These are phyloP conservation scores for Wallacemonas sp. DNA, from an alignment of 208 protist genomes.

Conservation along the genomic window DNA sequence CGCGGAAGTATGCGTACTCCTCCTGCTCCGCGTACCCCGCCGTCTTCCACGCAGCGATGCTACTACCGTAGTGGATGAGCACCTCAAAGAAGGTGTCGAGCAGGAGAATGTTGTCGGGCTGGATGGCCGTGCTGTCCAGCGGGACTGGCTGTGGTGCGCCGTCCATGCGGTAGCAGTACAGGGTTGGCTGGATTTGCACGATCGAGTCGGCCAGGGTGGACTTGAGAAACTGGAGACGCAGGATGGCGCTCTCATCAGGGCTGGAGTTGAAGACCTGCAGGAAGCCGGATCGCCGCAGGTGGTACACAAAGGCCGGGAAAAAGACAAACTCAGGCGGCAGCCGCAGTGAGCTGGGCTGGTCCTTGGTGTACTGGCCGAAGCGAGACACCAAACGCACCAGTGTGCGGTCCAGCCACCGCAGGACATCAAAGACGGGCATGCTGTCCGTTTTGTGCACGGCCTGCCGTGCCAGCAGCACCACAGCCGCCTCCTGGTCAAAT, in stretches of 20 bases:
- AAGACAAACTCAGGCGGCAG: slow-evolving; percentile 93
- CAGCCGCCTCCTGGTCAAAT: slow-evolving; percentile 98
- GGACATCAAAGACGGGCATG: slow-evolving; percentile 96
- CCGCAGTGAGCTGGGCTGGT: slow-evolving; percentile 90
- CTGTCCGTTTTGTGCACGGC: slow-evolving; percentile 96
- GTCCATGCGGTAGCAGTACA: slow-evolving; percentile 96
- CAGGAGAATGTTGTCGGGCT: slow-evolving; percentile 95
- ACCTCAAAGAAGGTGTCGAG: slow-evolving; percentile 99
- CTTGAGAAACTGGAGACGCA: slow-evolving; percentile 95
- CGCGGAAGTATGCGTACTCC: slow-evolving; percentile 94
- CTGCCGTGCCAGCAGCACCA: slow-evolving; percentile 97
- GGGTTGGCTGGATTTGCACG: slow-evolving; percentile 98
- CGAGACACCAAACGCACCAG: slow-evolving; percentile 97
- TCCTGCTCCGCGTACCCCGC: slow-evolving; percentile 93
- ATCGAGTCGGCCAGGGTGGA: slow-evolving; percentile 94
- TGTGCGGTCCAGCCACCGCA: slow-evolving; percentile 98
- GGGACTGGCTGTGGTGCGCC: slow-evolving; percentile 87
- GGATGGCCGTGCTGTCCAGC: slow-evolving; percentile 90
- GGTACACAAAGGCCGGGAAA: slow-evolving; percentile 99
- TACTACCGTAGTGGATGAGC: slow-evolving; percentile 96
- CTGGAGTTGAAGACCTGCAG: slow-evolving; percentile 97
- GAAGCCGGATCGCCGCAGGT: slow-evolving; percentile 97
- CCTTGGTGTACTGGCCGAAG: slow-evolving; percentile 93
- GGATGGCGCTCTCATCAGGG: slow-evolving; percentile 98
- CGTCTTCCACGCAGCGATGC: slow-evolving; percentile 95